Conservation (phyloP, 371 early-diverging fungal species). For the Zancudomyces culisetae region DNA sequence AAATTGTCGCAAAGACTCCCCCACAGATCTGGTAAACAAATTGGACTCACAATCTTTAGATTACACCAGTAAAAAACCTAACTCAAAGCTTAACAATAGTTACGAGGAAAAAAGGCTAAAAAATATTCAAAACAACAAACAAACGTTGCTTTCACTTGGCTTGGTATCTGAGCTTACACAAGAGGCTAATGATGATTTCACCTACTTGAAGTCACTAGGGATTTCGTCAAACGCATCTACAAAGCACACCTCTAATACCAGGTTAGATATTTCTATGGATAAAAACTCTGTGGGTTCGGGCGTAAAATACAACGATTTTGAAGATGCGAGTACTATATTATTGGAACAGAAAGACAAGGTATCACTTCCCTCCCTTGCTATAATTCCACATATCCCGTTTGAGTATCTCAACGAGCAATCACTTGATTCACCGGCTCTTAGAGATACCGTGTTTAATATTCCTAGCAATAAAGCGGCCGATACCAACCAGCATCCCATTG, state of each 20-base stretch:
- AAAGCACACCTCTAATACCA: slow-evolving; percentile 11
- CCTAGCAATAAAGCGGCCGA: too few relatives aligned
- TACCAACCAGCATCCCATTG: too few relatives aligned
- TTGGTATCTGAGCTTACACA: slow-evolving; percentile 61
- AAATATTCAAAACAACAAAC: slow-evolving; percentile 19
- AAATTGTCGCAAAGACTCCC: too few relatives aligned
- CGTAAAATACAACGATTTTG: too few relatives aligned
- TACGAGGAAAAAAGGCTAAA: slow-evolving; percentile 21
- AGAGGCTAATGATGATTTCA: slow-evolving; percentile 44
- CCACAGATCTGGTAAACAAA: too few relatives aligned
- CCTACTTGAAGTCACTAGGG: slow-evolving; percentile 41
- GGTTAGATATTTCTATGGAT: neutral
- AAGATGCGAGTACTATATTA: too few relatives aligned
- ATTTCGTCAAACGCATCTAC: too few relatives aligned
- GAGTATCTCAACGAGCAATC: too few relatives aligned
- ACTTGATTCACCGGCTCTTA: too few relatives aligned
- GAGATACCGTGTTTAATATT: too few relatives aligned
- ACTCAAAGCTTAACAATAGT: neutral
- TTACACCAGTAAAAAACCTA: slow-evolving; percentile 5
- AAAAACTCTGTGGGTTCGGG: too few relatives aligned
- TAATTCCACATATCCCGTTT: slow-evolving; percentile 39
- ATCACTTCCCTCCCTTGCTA: slow-evolving; percentile 34
- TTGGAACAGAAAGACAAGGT: neutral
- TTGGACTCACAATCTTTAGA: too few relatives aligned
- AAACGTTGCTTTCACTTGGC: slow-evolving; percentile 28